Base-by-base conservation (phyloP, 441 rosid species). In the Cnidoscolus chayamansa region DNA sequence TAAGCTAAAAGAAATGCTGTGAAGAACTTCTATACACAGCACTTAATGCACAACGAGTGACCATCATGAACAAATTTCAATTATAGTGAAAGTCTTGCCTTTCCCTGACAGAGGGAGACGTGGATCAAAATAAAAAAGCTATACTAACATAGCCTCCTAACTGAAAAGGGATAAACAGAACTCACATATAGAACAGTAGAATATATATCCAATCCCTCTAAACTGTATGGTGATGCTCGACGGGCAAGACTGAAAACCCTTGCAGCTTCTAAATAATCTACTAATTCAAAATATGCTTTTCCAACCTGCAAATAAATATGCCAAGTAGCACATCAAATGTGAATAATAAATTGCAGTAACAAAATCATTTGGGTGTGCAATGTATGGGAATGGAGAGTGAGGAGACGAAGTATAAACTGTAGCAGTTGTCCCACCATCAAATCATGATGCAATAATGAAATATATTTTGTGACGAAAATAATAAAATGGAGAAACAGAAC, bases 181-280 rank as follows among this genome's bases (percentile, higher is more conserved):
- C 99, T 85, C 85, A 95, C 99, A 80, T 86, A 95, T 71, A 95
- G 91, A 73, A 91, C 97, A 15, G 99, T 93, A 55, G 98, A 95
- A 80, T 95, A 93, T 73, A 88, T 81, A 84, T 95, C 99, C 96
- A 93, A 81, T 76, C 95, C 99, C 85, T 95, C 98, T 80, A 95
- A 88, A 82, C 88, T 86, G 79, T 95, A 90, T 63, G 96, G 97
- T 60, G 99, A 87, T 71, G 83, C 78, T 74, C 72, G 88, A 49
- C 91, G 96, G 45, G 99, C 89, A 74, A 86, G 96, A 81, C 80
- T 86, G 80, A 93, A 95, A 62, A 92, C 91, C 72, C 80, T 86
- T 63, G 89, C 96, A 57, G 99, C 99, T 85, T 95, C 97, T 76
- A 89, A 81, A 81, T 95, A 95, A 84, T 93, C 92, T 68, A 95